phyloP scores from a whole-genome alignment of 108 stramenopile species.

The Aureococcus anophagefferens region DNA sequence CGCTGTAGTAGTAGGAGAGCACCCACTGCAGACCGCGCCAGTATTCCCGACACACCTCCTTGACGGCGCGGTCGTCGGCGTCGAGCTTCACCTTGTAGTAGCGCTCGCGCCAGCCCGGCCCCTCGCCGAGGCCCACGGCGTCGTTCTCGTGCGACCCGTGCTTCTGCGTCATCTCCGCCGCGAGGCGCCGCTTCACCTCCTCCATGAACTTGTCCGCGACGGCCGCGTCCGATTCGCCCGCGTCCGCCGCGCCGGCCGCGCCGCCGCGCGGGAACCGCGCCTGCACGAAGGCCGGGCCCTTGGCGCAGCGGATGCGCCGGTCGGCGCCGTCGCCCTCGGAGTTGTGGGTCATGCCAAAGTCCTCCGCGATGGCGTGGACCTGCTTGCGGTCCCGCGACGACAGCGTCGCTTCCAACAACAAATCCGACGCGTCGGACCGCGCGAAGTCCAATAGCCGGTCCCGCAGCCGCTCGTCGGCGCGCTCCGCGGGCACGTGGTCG shows the following conservation, averaged over 20 bases:
- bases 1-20: constrained; percentile 92
- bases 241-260: no score
- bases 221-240: no score
- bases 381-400: constrained; percentile 44
- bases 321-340: constrained; percentile 61
- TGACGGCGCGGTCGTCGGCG: constrained; percentile 75
- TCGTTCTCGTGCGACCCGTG: constrained; percentile 26
- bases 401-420: background rate
- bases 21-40: constrained; percentile 97
- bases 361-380: constrained; percentile 83
- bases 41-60: constrained; percentile 80
- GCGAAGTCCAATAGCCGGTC: no score
- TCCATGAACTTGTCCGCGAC: constrained; percentile 9
- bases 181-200: constrained; percentile 27
- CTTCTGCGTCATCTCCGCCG: constrained; percentile 23
- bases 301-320: constrained; percentile 1
- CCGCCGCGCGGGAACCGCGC: no score
- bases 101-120: constrained; percentile 44
- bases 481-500: no score
- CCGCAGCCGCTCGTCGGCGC: no score
- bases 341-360: constrained; percentile 80
- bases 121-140: background rate
- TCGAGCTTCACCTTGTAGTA: constrained; percentile 95
- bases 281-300: no score
- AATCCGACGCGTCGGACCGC: no score